Conservation (phyloP, 2,329 filamentous ascomycete genomes). For the Ophiobolus disseminans region DNA sequence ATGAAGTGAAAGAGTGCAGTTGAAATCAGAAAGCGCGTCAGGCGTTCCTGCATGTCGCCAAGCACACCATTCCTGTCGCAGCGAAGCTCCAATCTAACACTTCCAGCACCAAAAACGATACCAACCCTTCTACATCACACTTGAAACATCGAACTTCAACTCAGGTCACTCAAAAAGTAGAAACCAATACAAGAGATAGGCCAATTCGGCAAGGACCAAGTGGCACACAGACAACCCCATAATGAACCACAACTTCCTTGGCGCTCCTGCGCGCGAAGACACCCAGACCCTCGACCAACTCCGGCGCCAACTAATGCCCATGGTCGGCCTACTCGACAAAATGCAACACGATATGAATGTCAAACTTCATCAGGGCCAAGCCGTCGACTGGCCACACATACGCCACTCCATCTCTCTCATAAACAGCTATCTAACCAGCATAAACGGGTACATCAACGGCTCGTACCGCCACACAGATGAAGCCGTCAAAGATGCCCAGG, state of each 20-base stretch:
- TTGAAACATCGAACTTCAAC: background rate
- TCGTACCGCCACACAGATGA: slow-evolving; percentile 25
- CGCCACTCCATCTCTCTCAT: slow-evolving; percentile 24
- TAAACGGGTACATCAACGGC: slow-evolving; percentile 31
- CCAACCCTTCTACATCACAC: slow-evolving; percentile 4
- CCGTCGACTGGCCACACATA: slow-evolving; percentile 31
- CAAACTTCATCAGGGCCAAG: slow-evolving; percentile 20
- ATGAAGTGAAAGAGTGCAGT: too few relatives aligned
- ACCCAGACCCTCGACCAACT: slow-evolving; percentile 28
- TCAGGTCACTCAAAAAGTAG: background rate
- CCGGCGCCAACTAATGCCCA: slow-evolving; percentile 33
- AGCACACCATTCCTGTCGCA: slow-evolving; percentile 6
- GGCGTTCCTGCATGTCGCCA: too few relatives aligned
- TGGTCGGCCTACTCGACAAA: slow-evolving; percentile 33
- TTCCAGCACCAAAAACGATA: slow-evolving; percentile 2
- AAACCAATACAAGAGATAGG: background rate
- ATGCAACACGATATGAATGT: slow-evolving; percentile 30
- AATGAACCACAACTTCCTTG: slow-evolving; percentile 38
- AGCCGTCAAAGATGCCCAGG: slow-evolving; percentile 19
- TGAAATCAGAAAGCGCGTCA: too few relatives aligned
- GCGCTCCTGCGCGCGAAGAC: slow-evolving; percentile 32
- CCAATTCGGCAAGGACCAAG: background rate
- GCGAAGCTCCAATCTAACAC: slow-evolving; percentile 4
- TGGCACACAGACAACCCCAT: slow-evolving; percentile 4
- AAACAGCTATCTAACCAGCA: slow-evolving; percentile 23